Evolutionary conservation across 441 rosid genomes (phyloP), one percentile per base, ranked within the genome.

Genomic region (Biscutella auriculata): DNA sequence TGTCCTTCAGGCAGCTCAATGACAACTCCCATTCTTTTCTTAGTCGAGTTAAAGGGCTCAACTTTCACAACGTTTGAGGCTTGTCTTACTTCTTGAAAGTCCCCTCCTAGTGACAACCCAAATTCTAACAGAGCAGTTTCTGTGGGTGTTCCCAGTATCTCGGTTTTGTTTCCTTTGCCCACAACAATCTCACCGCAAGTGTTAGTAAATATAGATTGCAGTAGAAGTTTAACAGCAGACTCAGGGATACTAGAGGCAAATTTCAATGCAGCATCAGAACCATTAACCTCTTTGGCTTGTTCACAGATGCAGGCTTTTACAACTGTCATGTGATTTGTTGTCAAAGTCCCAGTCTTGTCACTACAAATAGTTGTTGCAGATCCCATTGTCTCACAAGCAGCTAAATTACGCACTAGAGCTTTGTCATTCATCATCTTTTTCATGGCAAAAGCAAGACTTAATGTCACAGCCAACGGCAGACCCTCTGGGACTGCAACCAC

Each of bases 401-500:
- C 91, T 35, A 84, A 67, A 70, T 82, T 81, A 3, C 92, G 78
- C 9, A 84, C 92, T 6, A 84, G 82, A n/a, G 92, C 88, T 67
- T 77, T 84, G 57, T 84, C 92, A 34, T 84, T 84, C 92, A 82
- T 84, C 92, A 84, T 84, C 73, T 82, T 84, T 69, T 84, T 82
- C 92, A 84, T 84, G 41, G 92, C 92, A 54, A 84, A 84, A 44
- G 91, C 91, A 53, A 84, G 87, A 51, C 91, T 84, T 57, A 84
- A 57, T 9, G 87, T 84, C 65, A 84, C 92, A 52, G 88, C 87
- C 63, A 84, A 74, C 11, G 92, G 92, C 46, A 84, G 66, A 57
- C 92, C 88, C 62, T 84, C 92, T n/a, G 92, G 92, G 52, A 84
- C 92, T 6, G 92, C 92, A 51, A 84, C 92, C 62, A 84, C 92